phyloP scores from a whole-genome alignment of 805 yeast species.

The Osmozyma mogii region DNA sequence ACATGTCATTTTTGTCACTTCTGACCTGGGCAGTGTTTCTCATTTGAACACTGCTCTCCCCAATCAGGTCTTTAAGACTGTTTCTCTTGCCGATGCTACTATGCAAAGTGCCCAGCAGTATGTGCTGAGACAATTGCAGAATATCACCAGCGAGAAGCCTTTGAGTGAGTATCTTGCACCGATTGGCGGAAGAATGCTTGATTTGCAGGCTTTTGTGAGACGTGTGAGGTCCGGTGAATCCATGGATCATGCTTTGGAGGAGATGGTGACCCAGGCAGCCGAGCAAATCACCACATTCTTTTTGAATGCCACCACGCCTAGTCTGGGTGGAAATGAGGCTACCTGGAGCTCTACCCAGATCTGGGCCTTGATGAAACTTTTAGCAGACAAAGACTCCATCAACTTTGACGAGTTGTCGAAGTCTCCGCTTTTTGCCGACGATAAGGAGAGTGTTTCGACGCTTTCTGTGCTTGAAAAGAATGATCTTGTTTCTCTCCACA shows the following conservation, averaged over 20 bases:
- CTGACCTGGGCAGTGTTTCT: constrained; percentile 72
- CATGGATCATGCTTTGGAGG: constrained; percentile 66
- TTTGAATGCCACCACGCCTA: constrained; percentile 19
- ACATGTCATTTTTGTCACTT: constrained; percentile 82
- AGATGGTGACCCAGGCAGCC: constrained; percentile 77
- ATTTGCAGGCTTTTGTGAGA: constrained; percentile 82
- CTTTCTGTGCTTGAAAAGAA: constrained; percentile 68
- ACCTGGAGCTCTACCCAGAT: constrained; percentile 75
- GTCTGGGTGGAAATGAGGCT: constrained; percentile 21
- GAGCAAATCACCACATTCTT: constrained; percentile 84
- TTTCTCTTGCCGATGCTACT: constrained; percentile 77
- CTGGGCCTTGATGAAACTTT: constrained; percentile 69
- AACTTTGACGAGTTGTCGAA: constrained; percentile 44
- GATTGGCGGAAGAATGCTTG: constrained; percentile 92
- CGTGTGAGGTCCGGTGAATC: constrained; percentile 83
- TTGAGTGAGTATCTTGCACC: constrained; percentile 48
- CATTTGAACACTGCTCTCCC: constrained; percentile 69
- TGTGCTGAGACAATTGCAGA: constrained; percentile 48
- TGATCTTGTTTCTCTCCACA: constrained; percentile 64
- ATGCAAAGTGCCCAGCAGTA: constrained; percentile 60
- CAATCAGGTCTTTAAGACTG: constrained; percentile 72
- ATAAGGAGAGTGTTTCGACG: constrained; percentile 37
- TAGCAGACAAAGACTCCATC: constrained; percentile 44
- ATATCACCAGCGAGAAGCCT: constrained; percentile 33
- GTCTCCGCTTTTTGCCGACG: constrained; percentile 50